These are phyloP conservation scores for Venturia effusa DNA, from an alignment of 2,329 filamentous ascomycete genomes.

Conservation along the genomic window DNA sequence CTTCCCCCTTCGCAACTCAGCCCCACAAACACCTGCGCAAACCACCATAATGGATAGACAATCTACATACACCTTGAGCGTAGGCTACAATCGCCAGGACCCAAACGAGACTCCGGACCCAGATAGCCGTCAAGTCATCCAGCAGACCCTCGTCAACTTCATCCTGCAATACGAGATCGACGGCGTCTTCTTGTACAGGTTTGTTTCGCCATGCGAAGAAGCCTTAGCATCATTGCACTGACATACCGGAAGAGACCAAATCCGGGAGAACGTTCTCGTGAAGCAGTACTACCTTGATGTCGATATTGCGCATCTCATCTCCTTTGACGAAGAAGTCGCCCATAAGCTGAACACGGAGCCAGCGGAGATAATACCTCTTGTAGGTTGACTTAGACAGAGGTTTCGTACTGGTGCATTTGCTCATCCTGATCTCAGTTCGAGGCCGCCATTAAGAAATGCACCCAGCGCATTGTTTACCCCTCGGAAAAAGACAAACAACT, in stretches of 20 bases:
- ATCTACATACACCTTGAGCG: constrained; percentile 11
- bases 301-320: constrained; percentile 90
- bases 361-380: constrained; percentile 82
- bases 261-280: constrained; percentile 85
- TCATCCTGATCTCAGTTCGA: constrained; percentile 58
- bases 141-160: constrained; percentile 76
- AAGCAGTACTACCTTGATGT: constrained; percentile 95
- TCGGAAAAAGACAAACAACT: constrained; percentile 55
- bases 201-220: constrained; percentile 17
- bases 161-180: constrained; percentile 89
- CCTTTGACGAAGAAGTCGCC: constrained; percentile 89
- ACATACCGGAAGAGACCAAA: constrained; percentile 61
- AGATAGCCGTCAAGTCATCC: constrained; percentile 54
- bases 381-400: constrained; percentile 33
- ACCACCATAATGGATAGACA: constrained; percentile 10
- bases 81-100: constrained; percentile 32
- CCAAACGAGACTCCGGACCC: constrained; percentile 58
- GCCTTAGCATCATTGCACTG: constrained; percentile 16
- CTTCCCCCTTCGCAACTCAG: neutral
- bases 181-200: constrained; percentile 93
- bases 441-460: constrained; percentile 77
- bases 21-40: neutral
- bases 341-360: constrained; percentile 84
- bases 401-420: neutral
- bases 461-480: constrained; percentile 85